Evolutionary conservation across 2,329 filamentous ascomycete species (phyloP).

Genomic region (Thelonectria blattea): DNA sequence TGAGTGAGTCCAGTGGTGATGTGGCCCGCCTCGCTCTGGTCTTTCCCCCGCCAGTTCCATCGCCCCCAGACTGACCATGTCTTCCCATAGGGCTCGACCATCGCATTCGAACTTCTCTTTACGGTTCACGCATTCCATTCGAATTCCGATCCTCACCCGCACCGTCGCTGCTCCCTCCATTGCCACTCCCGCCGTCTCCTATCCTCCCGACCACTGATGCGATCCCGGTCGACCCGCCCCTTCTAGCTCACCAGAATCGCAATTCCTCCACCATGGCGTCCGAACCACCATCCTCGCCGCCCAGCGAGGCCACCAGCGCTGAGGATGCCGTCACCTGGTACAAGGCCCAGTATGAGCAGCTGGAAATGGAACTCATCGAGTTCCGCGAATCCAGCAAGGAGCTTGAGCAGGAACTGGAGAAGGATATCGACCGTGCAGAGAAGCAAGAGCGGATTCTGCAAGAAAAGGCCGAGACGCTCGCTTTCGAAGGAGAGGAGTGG

Average conservation of each 20-base stretch:
- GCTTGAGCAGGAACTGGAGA: slow-evolving; percentile 91
- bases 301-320: slow-evolving; percentile 57
- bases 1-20: slow-evolving; percentile 5
- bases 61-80: slow-evolving; percentile 27
- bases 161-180: slow-evolving; percentile 1
- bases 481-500: slow-evolving; percentile 96
- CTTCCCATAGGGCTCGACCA: slow-evolving; percentile 10
- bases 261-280: slow-evolving; percentile 50
- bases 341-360: slow-evolving; percentile 92
- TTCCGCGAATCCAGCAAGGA: slow-evolving; percentile 95
- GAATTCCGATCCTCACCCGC: neutral
- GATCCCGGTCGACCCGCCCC: slow-evolving; percentile 20
- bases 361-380: slow-evolving; percentile 89
- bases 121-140: slow-evolving; percentile 1
- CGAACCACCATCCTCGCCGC: slow-evolving; percentile 68
- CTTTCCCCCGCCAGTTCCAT: slow-evolving; percentile 27
- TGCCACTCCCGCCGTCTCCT: slow-evolving; percentile 3
- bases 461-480: slow-evolving; percentile 83
- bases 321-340: slow-evolving; percentile 91
- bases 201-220: slow-evolving; percentile 24
- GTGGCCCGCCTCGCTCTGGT: slow-evolving; percentile 2
- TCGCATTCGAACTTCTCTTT: neutral
- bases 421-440: slow-evolving; percentile 93
- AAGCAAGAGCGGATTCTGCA: slow-evolving; percentile 86
- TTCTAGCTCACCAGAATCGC: slow-evolving; percentile 19